phyloP scores from a whole-genome alignment of 1,139 yeast genomes.

The Protomyces gravidus region DNA sequence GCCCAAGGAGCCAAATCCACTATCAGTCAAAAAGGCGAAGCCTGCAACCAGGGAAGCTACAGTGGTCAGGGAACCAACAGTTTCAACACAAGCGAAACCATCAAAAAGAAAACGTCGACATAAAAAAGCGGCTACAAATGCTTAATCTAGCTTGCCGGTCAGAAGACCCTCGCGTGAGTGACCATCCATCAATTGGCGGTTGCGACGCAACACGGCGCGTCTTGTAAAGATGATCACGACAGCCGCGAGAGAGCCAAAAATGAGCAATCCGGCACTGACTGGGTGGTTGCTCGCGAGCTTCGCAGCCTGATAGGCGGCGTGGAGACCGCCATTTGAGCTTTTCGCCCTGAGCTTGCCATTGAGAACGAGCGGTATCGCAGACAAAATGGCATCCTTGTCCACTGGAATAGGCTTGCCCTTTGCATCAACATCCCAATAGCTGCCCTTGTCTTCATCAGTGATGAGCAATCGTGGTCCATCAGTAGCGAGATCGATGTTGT shows the following conservation, averaged over 20 bases:
- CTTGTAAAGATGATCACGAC: constrained; percentile 18
- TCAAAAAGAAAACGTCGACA: background rate
- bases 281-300: constrained; percentile 23
- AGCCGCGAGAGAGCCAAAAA: constrained; percentile 2
- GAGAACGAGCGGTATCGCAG: constrained; percentile 37
- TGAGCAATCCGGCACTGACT: background rate
- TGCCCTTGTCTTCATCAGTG: constrained; percentile 38
- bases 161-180: background rate
- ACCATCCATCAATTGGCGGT: background rate
- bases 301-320: constrained; percentile 28
- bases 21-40: constrained; percentile 30
- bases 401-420: constrained; percentile 37
- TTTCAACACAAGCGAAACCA: too few species aligned
- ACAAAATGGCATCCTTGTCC: constrained; percentile 38
- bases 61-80: too few species aligned
- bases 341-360: constrained; percentile 37
- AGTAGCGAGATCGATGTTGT: constrained; percentile 35
- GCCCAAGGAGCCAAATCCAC: constrained; percentile 31
- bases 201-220: background rate
- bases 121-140: background rate
- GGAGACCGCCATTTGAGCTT: constrained; percentile 33
- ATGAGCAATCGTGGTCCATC: constrained; percentile 38
- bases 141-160: background rate
- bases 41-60: background rate
- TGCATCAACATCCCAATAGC: constrained; percentile 40